A percentile compares a stretch with the other conserved stretches of the same genome.
These are phyloP conservation scores for Glycine soja DNA, from an alignment of 306 rosid genomes.

Conservation along the genomic window DNA sequence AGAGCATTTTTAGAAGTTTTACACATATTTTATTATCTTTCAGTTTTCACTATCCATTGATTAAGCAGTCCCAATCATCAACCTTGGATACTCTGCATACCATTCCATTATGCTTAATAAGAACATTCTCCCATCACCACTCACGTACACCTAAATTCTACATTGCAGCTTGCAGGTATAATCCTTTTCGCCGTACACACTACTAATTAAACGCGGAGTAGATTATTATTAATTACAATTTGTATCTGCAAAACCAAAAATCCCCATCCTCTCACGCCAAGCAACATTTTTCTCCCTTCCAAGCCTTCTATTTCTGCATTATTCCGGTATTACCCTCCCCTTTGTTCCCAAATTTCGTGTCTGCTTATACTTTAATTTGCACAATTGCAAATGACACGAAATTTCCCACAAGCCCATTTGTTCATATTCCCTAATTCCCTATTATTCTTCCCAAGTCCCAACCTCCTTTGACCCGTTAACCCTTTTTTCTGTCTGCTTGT, in stretches of 20 bases:
- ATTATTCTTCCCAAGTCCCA: conserved; percentile 34
- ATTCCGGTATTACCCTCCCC: conserved; percentile 15
- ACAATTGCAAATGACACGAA: conserved; percentile 22
- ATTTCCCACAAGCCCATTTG: conserved; percentile 46
- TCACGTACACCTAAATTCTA: too few relatives aligned
- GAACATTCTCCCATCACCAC: not conserved
- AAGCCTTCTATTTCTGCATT: not conserved
- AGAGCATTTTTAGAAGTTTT: too few relatives aligned
- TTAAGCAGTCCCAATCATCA: too few relatives aligned
- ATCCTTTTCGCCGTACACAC: too few relatives aligned
- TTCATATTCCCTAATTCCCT: not conserved
- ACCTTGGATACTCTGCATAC: not conserved
- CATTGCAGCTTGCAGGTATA: too few relatives aligned
- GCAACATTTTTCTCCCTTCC: not conserved
- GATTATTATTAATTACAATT: not conserved
- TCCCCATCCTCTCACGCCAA: not conserved
- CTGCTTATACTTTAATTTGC: conserved; percentile 17
- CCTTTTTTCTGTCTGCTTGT: conserved; percentile 26
- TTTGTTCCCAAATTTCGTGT: not conserved
- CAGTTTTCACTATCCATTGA: too few relatives aligned
- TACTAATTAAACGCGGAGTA: not conserved
- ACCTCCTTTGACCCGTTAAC: conserved; percentile 48
- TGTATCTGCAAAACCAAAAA: not conserved
- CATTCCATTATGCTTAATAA: not conserved
- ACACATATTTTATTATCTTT: too few relatives aligned